These are phyloP conservation scores for Graphiopsis chlorocephala DNA, from an alignment of 2,329 filamentous ascomycete genomes.

Conservation along the genomic window DNA sequence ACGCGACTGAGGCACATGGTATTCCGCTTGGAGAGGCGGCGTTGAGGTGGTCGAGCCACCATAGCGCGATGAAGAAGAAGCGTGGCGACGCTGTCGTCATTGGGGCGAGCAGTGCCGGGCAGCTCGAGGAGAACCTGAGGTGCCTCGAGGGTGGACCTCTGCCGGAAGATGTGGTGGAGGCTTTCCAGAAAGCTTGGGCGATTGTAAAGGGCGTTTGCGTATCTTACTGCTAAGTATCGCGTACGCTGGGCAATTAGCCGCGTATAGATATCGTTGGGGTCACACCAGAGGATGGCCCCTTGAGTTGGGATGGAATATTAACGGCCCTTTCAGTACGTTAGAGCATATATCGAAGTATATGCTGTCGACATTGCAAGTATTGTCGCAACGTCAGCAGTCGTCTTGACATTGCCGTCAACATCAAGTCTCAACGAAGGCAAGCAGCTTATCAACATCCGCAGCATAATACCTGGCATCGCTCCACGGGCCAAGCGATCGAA, in stretches of 20 bases:
- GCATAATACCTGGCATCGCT: neutral
- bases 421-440: neutral
- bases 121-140: constrained; percentile 53
- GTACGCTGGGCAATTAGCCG: neutral
- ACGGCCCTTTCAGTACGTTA: neutral
- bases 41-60: constrained; percentile 68
- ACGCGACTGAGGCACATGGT: constrained; percentile 61
- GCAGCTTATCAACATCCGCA: neutral
- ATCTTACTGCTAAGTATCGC: neutral
- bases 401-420: too few species aligned
- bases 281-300: neutral
- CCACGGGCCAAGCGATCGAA: neutral
- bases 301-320: neutral
- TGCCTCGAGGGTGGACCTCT: constrained; percentile 65
- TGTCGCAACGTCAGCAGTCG: too few species aligned
- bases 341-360: neutral
- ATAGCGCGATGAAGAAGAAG: constrained; percentile 55
- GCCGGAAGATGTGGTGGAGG: constrained; percentile 69
- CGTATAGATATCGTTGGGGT: neutral
- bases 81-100: constrained; percentile 57
- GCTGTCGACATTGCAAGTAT: neutral
- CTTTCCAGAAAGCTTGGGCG: constrained; percentile 71
- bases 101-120: constrained; percentile 53
- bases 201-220: constrained; percentile 52
- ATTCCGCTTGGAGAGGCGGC: constrained; percentile 68